Base-by-base conservation (phyloP, 257 asterid genomes). In the Haberlea rhodopensis region DNA sequence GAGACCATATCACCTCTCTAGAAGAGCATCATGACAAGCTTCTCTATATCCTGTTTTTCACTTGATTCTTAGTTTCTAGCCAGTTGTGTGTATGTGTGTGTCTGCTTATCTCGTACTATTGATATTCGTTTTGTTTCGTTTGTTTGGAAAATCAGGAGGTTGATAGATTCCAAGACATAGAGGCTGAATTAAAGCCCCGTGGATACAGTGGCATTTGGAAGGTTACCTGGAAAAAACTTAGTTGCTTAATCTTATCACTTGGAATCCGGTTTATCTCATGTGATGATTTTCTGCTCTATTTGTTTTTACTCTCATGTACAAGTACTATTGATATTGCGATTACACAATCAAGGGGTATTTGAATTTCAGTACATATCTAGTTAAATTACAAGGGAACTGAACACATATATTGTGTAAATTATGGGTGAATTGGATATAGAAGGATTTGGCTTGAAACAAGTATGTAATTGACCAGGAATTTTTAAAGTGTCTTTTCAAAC, bases 191-290 rank as follows among this genome's bases (percentile, higher is more conserved):
- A 73, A 83, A 69, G 70, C 82, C 74, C 61, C 88, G 80, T 25
- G 99, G 95, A 64, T 92, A 92, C 80, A 78, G 9, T 78, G 97
- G 99, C 78, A 82, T 92, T 74, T 92, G 96, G 99, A 89, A 89
- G 97, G 99, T 92, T 73, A 68, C 43, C 60, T 56, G 40, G 57
- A 68, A 62, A 56, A 37, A 64, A 13, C 45, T 59, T 68, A 55
- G 53, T 66, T 72, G 52, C 64, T 62, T 75, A n/a, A 24, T 57
- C 28, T 65, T 66, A 63, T 61, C 63, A 19, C 60, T 19, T 58
- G 13, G 63, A 52, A 29, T 53, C 22, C 60, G 23, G 63, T 23
- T 24, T 19, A 13, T 71, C 32, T 21, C 55, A 28, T 51, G 52
- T 63, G 60, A 51, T 62, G 56, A 62, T 62, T 43, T 51, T 26